These are phyloP conservation scores for Sporisorium scitamineum DNA, from an alignment of 1,284 basidiomycete species.

Conservation along the genomic window DNA sequence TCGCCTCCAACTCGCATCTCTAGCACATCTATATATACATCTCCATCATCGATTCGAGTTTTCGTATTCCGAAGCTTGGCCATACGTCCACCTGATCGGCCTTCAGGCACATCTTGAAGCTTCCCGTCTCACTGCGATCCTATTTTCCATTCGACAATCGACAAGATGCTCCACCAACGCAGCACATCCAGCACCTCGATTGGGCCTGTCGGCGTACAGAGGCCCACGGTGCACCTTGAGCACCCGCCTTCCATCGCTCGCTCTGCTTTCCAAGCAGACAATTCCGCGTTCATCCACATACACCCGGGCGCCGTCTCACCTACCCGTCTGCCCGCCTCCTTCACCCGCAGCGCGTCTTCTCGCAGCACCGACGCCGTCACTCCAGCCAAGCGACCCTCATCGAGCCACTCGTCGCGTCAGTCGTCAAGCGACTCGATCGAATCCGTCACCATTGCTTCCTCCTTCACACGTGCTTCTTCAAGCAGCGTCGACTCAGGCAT, in stretches of 20 bases:
- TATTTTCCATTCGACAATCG: neutral
- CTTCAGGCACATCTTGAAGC: neutral
- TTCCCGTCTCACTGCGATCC: too few relatives aligned
- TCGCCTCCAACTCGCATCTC: neutral
- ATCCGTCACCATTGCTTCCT: slow-evolving; percentile 21
- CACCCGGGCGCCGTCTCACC: slow-evolving; percentile 1
- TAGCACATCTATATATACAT: neutral
- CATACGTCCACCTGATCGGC: neutral
- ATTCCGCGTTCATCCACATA: neutral
- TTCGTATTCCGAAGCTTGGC: too few relatives aligned
- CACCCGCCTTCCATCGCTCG: slow-evolving; percentile 30
- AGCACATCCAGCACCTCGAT: slow-evolving; percentile 7
- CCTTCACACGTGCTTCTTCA: slow-evolving; percentile 11
- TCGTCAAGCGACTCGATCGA: slow-evolving; percentile 42
- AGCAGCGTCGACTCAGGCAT: slow-evolving; percentile 9
- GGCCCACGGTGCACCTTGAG: slow-evolving; percentile 30
- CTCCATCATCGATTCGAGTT: neutral
- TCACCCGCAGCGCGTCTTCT: slow-evolving; percentile 26
- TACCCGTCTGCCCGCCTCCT: slow-evolving; percentile 28
- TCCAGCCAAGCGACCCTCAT: slow-evolving; percentile 19
- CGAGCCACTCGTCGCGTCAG: slow-evolving; percentile 34
- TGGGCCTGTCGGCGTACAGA: slow-evolving; percentile 5
- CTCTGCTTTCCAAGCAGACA: neutral
- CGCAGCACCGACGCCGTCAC: slow-evolving; percentile 11
- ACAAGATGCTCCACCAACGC: slow-evolving; percentile 19